Evolutionary conservation across 176 grass and related monocot genomes (phyloP).

Genomic region (Lolium rigidum): DNA sequence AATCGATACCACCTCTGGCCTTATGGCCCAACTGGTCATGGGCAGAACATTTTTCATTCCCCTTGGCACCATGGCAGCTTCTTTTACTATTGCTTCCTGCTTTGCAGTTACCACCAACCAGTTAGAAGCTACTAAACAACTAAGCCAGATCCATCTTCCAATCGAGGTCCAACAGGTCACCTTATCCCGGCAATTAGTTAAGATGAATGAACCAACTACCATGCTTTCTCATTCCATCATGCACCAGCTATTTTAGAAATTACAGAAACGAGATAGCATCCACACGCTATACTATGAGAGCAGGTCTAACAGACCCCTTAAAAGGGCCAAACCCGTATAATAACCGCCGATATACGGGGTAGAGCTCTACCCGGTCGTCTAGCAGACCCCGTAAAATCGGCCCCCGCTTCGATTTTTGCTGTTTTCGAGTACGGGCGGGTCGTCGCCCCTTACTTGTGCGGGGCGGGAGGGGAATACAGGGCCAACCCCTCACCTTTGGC

Average conservation of each 20-base stretch:
- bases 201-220: conserved; percentile 15
- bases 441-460: too few relatives aligned
- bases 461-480: too few relatives aligned
- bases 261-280: not conserved
- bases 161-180: conserved; percentile 9
- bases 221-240: conserved; percentile 16
- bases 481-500: too few relatives aligned
- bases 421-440: too few relatives aligned
- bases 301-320: too few relatives aligned
- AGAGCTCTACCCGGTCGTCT: too few relatives aligned
- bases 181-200: not conserved
- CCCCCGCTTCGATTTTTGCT: too few relatives aligned
- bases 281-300: conserved; percentile 21
- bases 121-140: conserved; percentile 16
- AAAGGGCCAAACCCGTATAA: too few relatives aligned
- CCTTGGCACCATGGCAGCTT: not conserved
- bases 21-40: not conserved
- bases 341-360: too few relatives aligned
- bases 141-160: conserved; percentile 20
- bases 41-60: conserved; percentile 16
- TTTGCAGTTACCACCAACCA: not conserved
- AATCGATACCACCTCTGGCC: not conserved
- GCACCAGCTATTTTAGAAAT: conserved; percentile 31
- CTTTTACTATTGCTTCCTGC: not conserved
- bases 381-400: too few relatives aligned